Conservation (phyloP, 305 asterid genomes). For the Ilex paraguariensis region DNA sequence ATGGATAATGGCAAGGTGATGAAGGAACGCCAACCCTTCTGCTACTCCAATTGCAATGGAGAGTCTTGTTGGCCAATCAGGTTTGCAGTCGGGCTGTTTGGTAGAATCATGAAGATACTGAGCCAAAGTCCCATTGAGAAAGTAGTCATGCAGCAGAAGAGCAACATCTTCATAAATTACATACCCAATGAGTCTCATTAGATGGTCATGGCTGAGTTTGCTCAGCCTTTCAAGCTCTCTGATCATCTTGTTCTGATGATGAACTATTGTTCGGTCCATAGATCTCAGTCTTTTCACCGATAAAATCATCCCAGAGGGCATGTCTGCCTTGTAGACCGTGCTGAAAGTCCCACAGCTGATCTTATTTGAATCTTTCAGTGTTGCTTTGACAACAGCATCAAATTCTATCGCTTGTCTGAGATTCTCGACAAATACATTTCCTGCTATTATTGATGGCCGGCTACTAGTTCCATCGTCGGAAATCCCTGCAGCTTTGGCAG, state of each 20-base stretch:
- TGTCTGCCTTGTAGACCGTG: slow-evolving; percentile 77
- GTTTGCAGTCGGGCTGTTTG: slow-evolving; percentile 43
- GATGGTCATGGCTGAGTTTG: slow-evolving; percentile 72
- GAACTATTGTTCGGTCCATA: slow-evolving; percentile 64
- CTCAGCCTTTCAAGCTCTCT: slow-evolving; percentile 88
- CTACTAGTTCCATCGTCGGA: slow-evolving; percentile 30
- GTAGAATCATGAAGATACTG: slow-evolving; percentile 58
- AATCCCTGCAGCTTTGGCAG: slow-evolving; percentile 38
- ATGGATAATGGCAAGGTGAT: slow-evolving; percentile 81
- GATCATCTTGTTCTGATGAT: slow-evolving; percentile 79
- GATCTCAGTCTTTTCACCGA: slow-evolving; percentile 75
- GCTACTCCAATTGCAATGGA: slow-evolving; percentile 90
- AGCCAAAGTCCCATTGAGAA: slow-evolving; percentile 61
- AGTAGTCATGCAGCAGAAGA: slow-evolving; percentile 63
- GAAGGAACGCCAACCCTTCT: slow-evolving; percentile 86
- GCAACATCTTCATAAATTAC: slow-evolving; percentile 74
- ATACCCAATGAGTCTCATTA: slow-evolving; percentile 79
- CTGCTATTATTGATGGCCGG: slow-evolving; percentile 69
- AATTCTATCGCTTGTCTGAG: slow-evolving; percentile 84
- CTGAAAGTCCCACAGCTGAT: slow-evolving; percentile 78
- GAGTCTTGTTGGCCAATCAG: slow-evolving; percentile 84
- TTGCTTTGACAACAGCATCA: slow-evolving; percentile 76
- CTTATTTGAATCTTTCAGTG: slow-evolving; percentile 67
- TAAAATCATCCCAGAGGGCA: slow-evolving; percentile 88
- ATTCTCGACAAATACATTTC: slow-evolving; percentile 73